Evolutionary conservation across 257 asterid genomes (phyloP), one percentile per base, ranked within the genome.

Genomic region (Solanum medicagineum): DNA sequence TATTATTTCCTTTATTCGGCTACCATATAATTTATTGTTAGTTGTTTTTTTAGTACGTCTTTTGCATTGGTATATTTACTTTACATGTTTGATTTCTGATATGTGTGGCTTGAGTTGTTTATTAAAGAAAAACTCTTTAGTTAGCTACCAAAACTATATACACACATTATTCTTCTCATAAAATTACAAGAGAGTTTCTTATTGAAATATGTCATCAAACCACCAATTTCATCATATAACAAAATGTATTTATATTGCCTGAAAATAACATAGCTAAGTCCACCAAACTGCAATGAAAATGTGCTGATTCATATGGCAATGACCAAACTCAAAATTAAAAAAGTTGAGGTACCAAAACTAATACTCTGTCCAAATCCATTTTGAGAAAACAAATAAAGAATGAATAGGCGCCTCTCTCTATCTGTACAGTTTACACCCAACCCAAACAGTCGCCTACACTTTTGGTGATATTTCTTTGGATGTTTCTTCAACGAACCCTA

Each of bases 401-500:
- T 74, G 42, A 74, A 74, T 3, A 74, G 14, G 56, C 81, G 60
- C 44, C 60, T 74, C 81, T 73, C 19, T 73, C 20, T 22, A 45
- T 66, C 45, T 29, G 6, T 11, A 11, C 57, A 45, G 6, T 5
- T 71, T 20, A 45, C 57, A 45, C 56, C 57, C 81, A 73, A 45
- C 2, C 6, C 42, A 57, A 45, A 45, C 12, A 8, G 14, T 47
- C 60, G 13, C 60, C 22, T 16, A 47, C 81, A 75, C 60, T n/a
- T 45, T n/a, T 73, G 9, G 13, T 69, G 40, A 12, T 73, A 73
- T 45, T 73, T 73, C 36, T 44, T 45, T 44, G 36, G 56, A 45
- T 44, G 17, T 22, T 68, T 63, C 36, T 65, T 44, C 59, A 83
- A 29, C 81, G 49, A 73, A 86, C 88, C 88, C 88, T 86, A 86